phyloP scores from a whole-genome alignment of 495 filamentous ascomycete species.

The Penicillium chermesinum region DNA sequence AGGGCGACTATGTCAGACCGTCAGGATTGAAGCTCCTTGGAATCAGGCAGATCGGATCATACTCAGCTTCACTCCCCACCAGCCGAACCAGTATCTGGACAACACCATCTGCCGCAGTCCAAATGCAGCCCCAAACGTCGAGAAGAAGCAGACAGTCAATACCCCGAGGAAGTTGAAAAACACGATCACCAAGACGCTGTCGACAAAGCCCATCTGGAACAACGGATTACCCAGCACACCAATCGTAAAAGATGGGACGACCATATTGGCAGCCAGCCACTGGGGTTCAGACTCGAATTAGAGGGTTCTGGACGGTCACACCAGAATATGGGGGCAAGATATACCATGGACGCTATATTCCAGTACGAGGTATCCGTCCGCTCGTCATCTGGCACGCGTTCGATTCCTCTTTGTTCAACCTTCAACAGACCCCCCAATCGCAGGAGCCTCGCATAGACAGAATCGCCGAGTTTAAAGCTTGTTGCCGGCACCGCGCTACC shows the following conservation, averaged over 20 bases:
- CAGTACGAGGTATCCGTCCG: constrained; percentile 42
- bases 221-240: constrained; percentile 49
- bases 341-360: constrained; percentile 33
- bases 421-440: constrained; percentile 24
- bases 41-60: constrained; percentile 26
- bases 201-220: constrained; percentile 44
- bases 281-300: constrained; percentile 7
- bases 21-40: constrained; percentile 44
- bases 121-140: constrained; percentile 45
- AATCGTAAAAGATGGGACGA: constrained; percentile 43
- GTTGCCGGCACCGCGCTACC: constrained; percentile 50
- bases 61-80: constrained; percentile 21
- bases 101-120: constrained; percentile 54
- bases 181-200: constrained; percentile 46
- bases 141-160: constrained; percentile 45
- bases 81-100: constrained; percentile 51
- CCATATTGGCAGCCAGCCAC: constrained; percentile 18
- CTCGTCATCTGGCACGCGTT: constrained; percentile 40
- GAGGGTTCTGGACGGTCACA: constrained; percentile 8
- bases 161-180: constrained; percentile 51
- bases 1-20: constrained; percentile 36
- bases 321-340: constrained; percentile 15
- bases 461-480: constrained; percentile 50
- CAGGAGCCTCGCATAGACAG: constrained; percentile 55
- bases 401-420: constrained; percentile 33